Evolutionary conservation across 108 stramenopile species (phyloP).

Genomic region (Conticribra weissflogii): DNA sequence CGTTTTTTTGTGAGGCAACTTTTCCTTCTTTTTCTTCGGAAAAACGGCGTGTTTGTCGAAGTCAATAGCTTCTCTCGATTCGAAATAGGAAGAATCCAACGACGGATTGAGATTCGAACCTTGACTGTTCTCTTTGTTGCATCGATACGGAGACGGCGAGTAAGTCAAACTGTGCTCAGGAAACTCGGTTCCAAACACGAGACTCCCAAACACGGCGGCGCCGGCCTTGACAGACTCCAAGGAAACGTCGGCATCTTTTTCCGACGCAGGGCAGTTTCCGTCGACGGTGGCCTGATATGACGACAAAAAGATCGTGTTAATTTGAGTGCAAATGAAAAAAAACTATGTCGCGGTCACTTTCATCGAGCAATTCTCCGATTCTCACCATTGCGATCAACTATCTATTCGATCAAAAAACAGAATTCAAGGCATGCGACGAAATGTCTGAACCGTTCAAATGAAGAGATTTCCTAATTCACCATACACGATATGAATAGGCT

Average conservation of each 20-base stretch:
- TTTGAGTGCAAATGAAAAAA: no score
- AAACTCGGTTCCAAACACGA: conserved; percentile 40
- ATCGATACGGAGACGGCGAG: conserved; percentile 40
- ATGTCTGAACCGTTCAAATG: no score
- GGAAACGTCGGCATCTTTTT: conserved; percentile 20
- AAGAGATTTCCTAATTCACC: no score
- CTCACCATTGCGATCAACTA: no score
- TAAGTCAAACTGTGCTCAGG: conserved; percentile 46
- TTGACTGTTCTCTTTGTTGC: conserved; percentile 12
- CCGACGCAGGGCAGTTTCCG: conserved; percentile 22
- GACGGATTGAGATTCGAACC: not conserved
- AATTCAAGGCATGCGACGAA: no score
- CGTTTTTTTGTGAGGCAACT: not conserved
- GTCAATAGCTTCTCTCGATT: conserved; percentile 18
- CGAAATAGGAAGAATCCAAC: not conserved
- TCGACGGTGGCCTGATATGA: no score
- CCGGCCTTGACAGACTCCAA: conserved; percentile 31
- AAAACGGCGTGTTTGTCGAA: conserved; percentile 21
- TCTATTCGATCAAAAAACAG: no score
- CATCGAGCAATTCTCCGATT: no score
- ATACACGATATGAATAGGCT: no score
- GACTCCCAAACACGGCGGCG: conserved; percentile 37
- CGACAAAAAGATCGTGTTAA: no score
- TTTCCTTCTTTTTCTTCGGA: conserved; percentile 11
- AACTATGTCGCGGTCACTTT: no score